Conservation (phyloP, 176 grass and related monocot genomes). For the Zea luxurians region DNA sequence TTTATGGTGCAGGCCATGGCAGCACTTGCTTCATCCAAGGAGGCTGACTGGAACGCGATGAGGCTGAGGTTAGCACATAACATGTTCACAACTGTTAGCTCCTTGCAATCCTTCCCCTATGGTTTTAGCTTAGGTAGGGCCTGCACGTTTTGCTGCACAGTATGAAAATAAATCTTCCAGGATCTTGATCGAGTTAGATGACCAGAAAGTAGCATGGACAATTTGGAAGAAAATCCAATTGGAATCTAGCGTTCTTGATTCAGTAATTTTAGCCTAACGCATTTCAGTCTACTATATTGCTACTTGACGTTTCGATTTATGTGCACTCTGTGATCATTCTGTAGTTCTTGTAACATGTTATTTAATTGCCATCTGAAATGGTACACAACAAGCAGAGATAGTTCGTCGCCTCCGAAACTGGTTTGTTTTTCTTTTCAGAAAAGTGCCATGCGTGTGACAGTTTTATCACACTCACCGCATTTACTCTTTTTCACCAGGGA, state of each 20-base stretch:
- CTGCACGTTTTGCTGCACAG: neutral
- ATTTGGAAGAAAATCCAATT: neutral
- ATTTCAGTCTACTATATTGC: neutral
- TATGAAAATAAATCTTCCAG: neutral
- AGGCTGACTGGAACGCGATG: slow-evolving; percentile 86
- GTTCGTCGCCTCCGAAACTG: neutral
- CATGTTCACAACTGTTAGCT: neutral
- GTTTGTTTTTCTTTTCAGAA: neutral
- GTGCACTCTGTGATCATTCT: neutral
- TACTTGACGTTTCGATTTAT: neutral
- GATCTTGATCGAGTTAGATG: neutral
- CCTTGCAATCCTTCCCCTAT: neutral
- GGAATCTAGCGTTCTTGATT: neutral
- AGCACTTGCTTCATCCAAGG: slow-evolving; percentile 93
- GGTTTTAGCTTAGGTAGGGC: neutral
- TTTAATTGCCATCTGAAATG: neutral
- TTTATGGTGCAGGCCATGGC: slow-evolving; percentile 79
- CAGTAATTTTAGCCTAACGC: neutral
- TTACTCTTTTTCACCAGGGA: slow-evolving; percentile 51
- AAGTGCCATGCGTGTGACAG: neutral
- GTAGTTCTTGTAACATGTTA: neutral
- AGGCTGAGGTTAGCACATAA: slow-evolving; percentile 64
- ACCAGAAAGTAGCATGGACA: slow-evolving; percentile 5
- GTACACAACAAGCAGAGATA: neutral
- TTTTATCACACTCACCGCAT: neutral